Evolutionary conservation across 495 filamentous ascomycete species (phyloP), one percentile per base, ranked within the genome.

Genomic region (Penicillium pancosmium): DNA sequence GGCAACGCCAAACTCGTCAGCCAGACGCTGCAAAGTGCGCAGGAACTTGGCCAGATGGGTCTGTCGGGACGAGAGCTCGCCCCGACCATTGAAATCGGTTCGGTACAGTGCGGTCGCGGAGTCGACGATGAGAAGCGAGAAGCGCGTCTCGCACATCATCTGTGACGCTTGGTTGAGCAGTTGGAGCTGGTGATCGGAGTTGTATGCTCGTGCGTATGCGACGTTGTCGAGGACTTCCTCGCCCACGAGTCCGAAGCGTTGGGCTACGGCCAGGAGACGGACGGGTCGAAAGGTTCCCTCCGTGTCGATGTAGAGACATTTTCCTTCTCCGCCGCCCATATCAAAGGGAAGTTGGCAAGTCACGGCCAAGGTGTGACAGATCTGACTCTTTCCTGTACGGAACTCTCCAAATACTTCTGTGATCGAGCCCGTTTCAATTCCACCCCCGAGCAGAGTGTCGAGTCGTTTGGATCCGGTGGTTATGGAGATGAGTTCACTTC

Each of bases 391-490:
- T 72, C 94, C 94, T 0, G 94, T 98, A 65, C 94, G 81, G 71
- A 98, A 98, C 74, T 98, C 94, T 76, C 94, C 94, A 68, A 98
- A 98, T 10, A 98, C 88, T 69, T 98, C 94, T n/a, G 94, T 98
- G 41, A 98, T 95, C 13, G 92, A 96, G 31, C 94, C 94, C 0
- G 94, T 98, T 76, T 98, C 94, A 58, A 98, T 82, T 48, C 94
- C 94, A 58, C 94, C 94, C 25, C 93, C 94, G 9, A 98, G 83
- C 21, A 98, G 82, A 43, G 95, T 98, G 66, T 98, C 94, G 11
- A 98, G 83, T 63, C 96, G 90, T 75, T 98, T 98, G 8, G 93
- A 97, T 27, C 94, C 94, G 0, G 94, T 98, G 11, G 95, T 97
- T 60, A 98, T 92, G 5, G 93, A 98, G 60, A 98, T 98, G 51